Evolutionary conservation across 2,329 filamentous ascomycete genomes (phyloP), one percentile per base, ranked within the genome.

Genomic region (Pezicula carpinea): DNA sequence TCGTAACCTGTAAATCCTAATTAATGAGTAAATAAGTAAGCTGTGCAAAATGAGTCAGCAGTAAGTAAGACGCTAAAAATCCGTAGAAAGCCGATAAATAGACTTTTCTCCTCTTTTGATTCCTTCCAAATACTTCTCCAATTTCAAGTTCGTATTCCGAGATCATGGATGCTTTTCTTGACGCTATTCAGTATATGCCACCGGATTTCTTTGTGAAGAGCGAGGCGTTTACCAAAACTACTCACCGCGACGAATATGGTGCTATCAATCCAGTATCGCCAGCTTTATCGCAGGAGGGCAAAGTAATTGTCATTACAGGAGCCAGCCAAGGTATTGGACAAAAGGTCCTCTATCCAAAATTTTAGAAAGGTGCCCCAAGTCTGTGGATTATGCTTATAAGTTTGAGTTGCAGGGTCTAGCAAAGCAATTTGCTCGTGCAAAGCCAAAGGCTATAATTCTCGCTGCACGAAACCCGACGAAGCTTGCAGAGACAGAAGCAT

Each of bases 311-410:
- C 3, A 64, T 72, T 49, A 72, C 68, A n/a, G 69, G 69, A 1
- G 67, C 68, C 2, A 66, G 63, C 39, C 64, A 64, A 23, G 69
- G 69, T 2, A 50, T 72, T 18, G 70, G 54, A 35, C 49, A 40
- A 23, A 19, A 40, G 2, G 49, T 52, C 22, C 22, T 23, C 22
- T 23, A 23, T 23, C 22, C 22, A 23, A 23, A 23, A 23, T 23
- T 23, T 23, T 5, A 23, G 22, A 23, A 23, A 23, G 22, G 22
- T 23, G 22, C 22, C 22, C 22, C 22, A 23, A 23, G 22, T 23
- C 22, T 23, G 22, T 23, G 22, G 22, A 23, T 8, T 23, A 23
- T 23, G 22, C 22, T 23, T 23, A 23, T 8, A 23, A 23, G 22
- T 23, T 23, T 23, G 22, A 23, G 22, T 23, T 23, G 22, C 22